Conservation (phyloP, 176 grass and related monocot genomes). For the Eleusine coracana region DNA sequence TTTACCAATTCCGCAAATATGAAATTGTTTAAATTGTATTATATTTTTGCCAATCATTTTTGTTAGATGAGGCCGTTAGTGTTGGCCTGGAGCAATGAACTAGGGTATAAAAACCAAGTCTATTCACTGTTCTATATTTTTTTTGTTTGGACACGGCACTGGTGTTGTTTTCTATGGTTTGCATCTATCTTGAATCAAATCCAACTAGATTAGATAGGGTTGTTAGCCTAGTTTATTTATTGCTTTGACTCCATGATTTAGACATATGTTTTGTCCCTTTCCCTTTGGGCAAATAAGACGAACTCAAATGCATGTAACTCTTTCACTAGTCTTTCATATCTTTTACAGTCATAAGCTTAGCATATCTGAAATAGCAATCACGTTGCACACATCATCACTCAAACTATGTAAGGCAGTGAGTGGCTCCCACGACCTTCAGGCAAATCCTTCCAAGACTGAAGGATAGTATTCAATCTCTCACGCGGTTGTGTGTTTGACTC, state of each 20-base stretch:
- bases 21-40: background rate
- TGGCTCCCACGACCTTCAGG: background rate
- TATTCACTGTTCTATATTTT: background rate
- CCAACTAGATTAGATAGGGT: conserved; percentile 4
- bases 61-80: background rate
- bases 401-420: background rate
- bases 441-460: background rate
- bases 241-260: background rate
- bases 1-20: background rate
- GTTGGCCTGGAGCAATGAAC: background rate
- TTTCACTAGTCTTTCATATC: background rate
- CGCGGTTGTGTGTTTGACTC: conserved; percentile 38
- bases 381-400: no score
- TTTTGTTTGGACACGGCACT: background rate
- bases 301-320: background rate
- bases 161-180: background rate
- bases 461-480: background rate
- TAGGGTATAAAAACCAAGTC: background rate
- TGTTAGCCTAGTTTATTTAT: background rate
- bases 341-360: background rate
- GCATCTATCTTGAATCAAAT: background rate
- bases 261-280: background rate
- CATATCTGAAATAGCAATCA: no score
- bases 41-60: background rate
- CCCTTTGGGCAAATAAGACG: background rate